phyloP scores from a whole-genome alignment of 768 basidiomycete species.

The Macrolepiota albuminosa region DNA sequence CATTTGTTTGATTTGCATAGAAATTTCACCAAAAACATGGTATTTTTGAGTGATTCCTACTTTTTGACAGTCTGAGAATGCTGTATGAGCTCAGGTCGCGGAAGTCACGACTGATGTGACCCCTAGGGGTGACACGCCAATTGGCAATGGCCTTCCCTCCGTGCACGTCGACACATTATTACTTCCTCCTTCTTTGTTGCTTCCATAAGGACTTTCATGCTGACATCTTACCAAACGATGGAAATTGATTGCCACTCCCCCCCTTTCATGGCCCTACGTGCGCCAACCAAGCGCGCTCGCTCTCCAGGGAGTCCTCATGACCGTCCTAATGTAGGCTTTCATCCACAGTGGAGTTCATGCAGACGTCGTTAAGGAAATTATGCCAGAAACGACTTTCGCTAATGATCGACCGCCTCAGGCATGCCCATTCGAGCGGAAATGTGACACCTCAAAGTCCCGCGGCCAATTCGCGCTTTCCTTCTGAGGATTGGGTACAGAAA shows the following conservation, averaged over 20 bases:
- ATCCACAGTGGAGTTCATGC: background rate
- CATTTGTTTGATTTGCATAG: background rate
- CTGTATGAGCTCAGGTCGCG: background rate
- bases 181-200: conserved; percentile 5
- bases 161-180: background rate
- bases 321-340: conserved; percentile 47
- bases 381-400: conserved; percentile 59
- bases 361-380: background rate
- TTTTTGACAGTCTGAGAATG: background rate
- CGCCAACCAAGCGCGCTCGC: conserved; percentile 47
- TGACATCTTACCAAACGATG: conserved; percentile 24
- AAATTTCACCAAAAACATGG: background rate
- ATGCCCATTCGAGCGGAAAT: conserved; percentile 13
- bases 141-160: background rate
- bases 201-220: background rate
- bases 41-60: background rate
- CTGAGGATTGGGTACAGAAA: conserved; percentile 76
- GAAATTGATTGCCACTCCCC: conserved; percentile 52
- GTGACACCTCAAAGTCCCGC: conserved; percentile 19
- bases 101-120: background rate
- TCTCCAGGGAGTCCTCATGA: conserved; percentile 52
- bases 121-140: background rate
- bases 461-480: conserved; percentile 35
- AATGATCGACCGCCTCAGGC: conserved; percentile 22
- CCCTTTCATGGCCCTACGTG: conserved; percentile 32